A percentile compares a stretch with the other conserved stretches of the same genome.
These are phyloP conservation scores for Suillus ampliporus DNA, from an alignment of 768 basidiomycete species.

Conservation along the genomic window DNA sequence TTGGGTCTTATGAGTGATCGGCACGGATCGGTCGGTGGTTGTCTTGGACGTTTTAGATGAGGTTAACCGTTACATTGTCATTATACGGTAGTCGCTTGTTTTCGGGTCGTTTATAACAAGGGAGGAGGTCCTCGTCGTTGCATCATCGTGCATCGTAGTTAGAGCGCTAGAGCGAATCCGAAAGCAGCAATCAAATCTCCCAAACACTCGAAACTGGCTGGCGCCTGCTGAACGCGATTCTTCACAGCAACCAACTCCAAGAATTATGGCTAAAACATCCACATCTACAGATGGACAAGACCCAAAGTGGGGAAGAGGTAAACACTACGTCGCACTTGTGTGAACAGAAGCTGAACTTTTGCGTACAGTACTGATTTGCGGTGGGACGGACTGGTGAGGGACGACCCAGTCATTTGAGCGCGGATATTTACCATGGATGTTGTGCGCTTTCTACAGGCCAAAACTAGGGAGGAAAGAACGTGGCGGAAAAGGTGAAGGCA, in stretches of 20 bases:
- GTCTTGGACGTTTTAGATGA: conserved; percentile 7
- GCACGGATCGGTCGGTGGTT: conserved; percentile 13
- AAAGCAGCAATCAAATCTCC: conserved; percentile 35
- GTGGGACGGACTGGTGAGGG: conserved; percentile 87
- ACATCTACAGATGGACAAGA: conserved; percentile 32
- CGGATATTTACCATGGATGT: conserved; percentile 10
- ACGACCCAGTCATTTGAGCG: conserved; percentile 14
- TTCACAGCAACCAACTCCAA: conserved; percentile 25
- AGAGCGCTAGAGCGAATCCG: conserved; percentile 34
- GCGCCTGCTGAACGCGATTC: conserved; percentile 16
- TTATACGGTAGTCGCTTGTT: background rate
- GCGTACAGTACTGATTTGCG: conserved; percentile 75
- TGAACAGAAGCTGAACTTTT: conserved; percentile 20
- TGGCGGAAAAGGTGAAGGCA: conserved; percentile 50
- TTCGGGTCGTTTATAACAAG: background rate
- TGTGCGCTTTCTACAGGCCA: conserved; percentile 53
- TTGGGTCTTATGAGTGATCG: conserved; percentile 24
- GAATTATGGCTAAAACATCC: conserved; percentile 34
- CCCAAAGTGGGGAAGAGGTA: conserved; percentile 52
- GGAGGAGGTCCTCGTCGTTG: background rate
- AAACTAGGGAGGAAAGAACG: conserved; percentile 79
- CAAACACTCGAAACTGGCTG: conserved; percentile 23
- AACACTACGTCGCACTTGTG: conserved; percentile 17
- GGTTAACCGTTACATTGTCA: conserved; percentile 1
- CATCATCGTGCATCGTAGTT: conserved; percentile 27